A percentile compares a stretch with the other conserved stretches of the same genome.
Evolutionary conservation across 805 yeast genomes (phyloP).

Genomic region (Pichia ethanolica): DNA sequence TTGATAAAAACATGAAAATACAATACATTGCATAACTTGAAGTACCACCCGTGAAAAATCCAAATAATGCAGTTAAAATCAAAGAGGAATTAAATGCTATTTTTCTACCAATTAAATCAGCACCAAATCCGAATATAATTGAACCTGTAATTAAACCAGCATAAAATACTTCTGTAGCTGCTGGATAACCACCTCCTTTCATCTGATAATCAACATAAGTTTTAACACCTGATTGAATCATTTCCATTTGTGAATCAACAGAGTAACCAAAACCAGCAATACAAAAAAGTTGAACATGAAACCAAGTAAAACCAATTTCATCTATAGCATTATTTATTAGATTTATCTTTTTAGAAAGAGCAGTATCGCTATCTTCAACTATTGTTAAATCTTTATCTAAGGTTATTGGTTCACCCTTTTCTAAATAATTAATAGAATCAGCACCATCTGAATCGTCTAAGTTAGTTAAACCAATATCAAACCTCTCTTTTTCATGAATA

Average conservation of each 20-base stretch:
- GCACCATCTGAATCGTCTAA: neutral
- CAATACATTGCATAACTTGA: slow-evolving; percentile 42
- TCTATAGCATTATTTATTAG: slow-evolving; percentile 48
- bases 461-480: neutral
- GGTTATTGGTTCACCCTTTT: slow-evolving; percentile 7
- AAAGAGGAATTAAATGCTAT: slow-evolving; percentile 45
- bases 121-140: slow-evolving; percentile 48
- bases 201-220: slow-evolving; percentile 39
- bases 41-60: slow-evolving; percentile 49
- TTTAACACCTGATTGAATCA: slow-evolving; percentile 40
- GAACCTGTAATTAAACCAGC: slow-evolving; percentile 49
- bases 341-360: slow-evolving; percentile 33
- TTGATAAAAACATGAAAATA: slow-evolving; percentile 37
- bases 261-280: slow-evolving; percentile 52
- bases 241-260: slow-evolving; percentile 44
- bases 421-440: slow-evolving; percentile 6
- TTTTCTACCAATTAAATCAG: slow-evolving; percentile 48
- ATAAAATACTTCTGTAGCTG: slow-evolving; percentile 39
- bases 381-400: slow-evolving; percentile 13
- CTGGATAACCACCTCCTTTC: slow-evolving; percentile 37
- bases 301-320: slow-evolving; percentile 55
- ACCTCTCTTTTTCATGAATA: neutral
- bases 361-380: slow-evolving; percentile 28
- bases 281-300: slow-evolving; percentile 41
- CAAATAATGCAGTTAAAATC: slow-evolving; percentile 40